Evolutionary conservation across 148 eudicot genomes (phyloP), one percentile per base, ranked within the genome.

Genomic region (Cornus suecica): DNA sequence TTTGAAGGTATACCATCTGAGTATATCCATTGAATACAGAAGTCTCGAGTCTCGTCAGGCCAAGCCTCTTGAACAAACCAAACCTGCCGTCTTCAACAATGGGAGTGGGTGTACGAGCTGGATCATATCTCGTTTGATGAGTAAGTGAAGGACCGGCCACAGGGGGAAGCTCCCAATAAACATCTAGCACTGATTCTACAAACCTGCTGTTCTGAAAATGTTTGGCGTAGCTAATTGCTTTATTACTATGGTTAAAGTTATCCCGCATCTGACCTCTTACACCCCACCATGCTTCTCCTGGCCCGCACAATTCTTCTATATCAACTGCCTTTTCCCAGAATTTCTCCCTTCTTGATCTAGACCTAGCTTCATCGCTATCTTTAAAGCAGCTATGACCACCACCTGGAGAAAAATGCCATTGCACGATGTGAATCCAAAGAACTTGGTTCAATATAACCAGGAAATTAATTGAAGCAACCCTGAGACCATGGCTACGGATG

Each of bases 341-440:
- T 70, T 83, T 87, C 78, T 80, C 90, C 74, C 99, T 83, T 81
- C 79, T 84, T 31, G 85, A 81, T 84, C 99, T 87, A 48, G 86
- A 74, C 80, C 97, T 87, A 16, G 97, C 97, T 88, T 95, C 99
- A 74, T 95, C 99, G 26, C 97, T 80, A 67, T 92, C 99, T 84
- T 81, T 85, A 76, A 95, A 92, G 84, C 99, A 95, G 82, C 97
- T 92, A 80, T 92, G 99, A n/a, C 99, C 99, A 48, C 99, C 99
- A 61, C 99, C 99, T 94, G 86, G 34, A 71, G 63, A 76, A 58
- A 37, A 58, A 22, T 11, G 54, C 54, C 54, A 48, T 48, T 2
- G 15, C 20, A 48, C 15, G 54, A 48, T 13, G 18, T 48, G 54
- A 48, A 48, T 48, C 20, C 54, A 48, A 16, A 48, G 15, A 48